These are phyloP conservation scores for Ascochyta rabiei DNA, from an alignment of 2,329 filamentous ascomycete species.

Conservation along the genomic window DNA sequence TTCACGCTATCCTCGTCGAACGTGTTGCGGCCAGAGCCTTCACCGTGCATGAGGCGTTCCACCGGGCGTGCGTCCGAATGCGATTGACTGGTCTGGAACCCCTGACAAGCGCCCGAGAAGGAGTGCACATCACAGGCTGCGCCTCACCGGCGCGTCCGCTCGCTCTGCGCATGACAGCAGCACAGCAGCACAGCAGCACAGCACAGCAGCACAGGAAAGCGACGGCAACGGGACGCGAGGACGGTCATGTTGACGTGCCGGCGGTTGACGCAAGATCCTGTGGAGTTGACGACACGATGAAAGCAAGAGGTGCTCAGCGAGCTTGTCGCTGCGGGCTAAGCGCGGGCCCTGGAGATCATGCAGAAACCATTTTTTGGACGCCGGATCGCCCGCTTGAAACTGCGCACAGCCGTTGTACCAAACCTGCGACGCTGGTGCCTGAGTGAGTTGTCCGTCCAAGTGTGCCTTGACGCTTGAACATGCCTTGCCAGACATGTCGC, in stretches of 20 bases:
- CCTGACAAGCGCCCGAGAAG: slow-evolving; percentile 8
- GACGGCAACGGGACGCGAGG: background rate
- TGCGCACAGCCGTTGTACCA: slow-evolving; percentile 1
- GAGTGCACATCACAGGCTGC: background rate
- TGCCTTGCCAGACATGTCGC: background rate
- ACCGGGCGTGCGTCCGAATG: slow-evolving; percentile 1
- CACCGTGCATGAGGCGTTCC: slow-evolving; percentile 1
- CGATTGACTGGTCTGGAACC: slow-evolving; percentile 6
- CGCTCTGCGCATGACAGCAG: background rate
- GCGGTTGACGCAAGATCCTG: background rate
- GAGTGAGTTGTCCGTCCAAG: background rate
- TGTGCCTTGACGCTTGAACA: too few relatives aligned
- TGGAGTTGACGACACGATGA: slow-evolving; percentile 2
- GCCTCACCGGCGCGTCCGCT: slow-evolving; percentile 2
- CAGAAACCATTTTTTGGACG: background rate
- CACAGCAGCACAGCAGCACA: background rate
- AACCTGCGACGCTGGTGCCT: slow-evolving; percentile 4
- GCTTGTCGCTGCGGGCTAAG: background rate
- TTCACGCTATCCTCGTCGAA: slow-evolving; percentile 1
- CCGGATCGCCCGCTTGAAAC: slow-evolving; percentile 9
- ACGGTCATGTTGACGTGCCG: background rate
- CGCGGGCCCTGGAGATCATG: slow-evolving; percentile 6
- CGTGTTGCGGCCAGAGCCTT: slow-evolving; percentile 3
- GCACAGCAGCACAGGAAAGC: background rate
- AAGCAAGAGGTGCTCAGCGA: background rate